Evolutionary conservation across 2,329 filamentous ascomycete species (phyloP).

Genomic region (Colletotrichum theobromicola): DNA sequence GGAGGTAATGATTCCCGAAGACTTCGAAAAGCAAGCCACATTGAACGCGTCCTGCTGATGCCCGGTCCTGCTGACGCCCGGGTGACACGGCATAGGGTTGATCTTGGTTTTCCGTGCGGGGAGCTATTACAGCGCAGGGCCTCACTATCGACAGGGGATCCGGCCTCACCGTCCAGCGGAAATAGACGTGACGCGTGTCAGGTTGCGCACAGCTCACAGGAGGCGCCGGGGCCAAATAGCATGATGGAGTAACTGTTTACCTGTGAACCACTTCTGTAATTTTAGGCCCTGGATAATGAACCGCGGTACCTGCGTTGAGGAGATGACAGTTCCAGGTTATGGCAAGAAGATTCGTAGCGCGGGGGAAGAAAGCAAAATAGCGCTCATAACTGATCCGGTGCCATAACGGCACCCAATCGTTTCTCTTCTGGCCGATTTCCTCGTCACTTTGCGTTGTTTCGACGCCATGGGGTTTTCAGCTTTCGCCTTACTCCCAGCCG

Average conservation of each 20-base stretch:
- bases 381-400: neutral
- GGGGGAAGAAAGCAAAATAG: rapidly evolving
- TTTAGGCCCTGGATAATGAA: neutral
- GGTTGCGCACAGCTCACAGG: neutral
- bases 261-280: rapidly evolving
- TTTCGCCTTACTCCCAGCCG: neutral
- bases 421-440: neutral
- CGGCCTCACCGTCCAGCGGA: neutral
- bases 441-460: neutral
- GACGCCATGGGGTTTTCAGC: neutral
- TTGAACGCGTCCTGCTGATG: rapidly evolving
- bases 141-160: neutral
- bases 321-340: no score
- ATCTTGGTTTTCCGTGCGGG: neutral
- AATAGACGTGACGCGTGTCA: neutral
- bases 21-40: neutral
- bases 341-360: rapidly evolving
- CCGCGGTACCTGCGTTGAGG: rapidly evolving
- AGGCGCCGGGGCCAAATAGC: neutral
- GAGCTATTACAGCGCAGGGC: neutral
- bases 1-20: rapidly evolving
- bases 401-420: rapidly evolving
- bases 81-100: neutral
- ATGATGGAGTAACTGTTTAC: neutral
- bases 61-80: rapidly evolving